A percentile compares a stretch with the other conserved stretches of the same genome.
Evolutionary conservation across 2,329 filamentous ascomycete species (phyloP).

Genomic region (Exophiala aquamarina): DNA sequence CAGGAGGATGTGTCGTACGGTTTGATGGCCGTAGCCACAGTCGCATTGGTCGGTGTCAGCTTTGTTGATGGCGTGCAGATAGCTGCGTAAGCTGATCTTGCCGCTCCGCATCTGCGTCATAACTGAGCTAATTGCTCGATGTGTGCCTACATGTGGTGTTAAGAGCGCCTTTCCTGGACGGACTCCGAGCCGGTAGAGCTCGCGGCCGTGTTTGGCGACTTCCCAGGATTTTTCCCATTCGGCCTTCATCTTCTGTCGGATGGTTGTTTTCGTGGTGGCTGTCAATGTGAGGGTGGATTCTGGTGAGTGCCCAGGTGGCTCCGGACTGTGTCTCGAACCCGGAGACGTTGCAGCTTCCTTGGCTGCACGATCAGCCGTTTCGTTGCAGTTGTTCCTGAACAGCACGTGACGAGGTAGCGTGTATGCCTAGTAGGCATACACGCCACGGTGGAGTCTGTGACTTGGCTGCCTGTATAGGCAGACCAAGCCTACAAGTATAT

Average conservation of each 20-base stretch:
- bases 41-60: slow-evolving; percentile 32
- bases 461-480: slow-evolving; percentile 24
- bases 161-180: slow-evolving; percentile 17
- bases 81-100: slow-evolving; percentile 29
- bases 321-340: too few relatives aligned
- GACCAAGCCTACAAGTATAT: slow-evolving; percentile 6
- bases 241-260: slow-evolving; percentile 25
- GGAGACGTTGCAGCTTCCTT: not conserved
- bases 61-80: slow-evolving; percentile 33
- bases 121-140: slow-evolving; percentile 26
- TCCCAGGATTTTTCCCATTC: slow-evolving; percentile 27
- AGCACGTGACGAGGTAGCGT: too few relatives aligned
- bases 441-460: too few relatives aligned
- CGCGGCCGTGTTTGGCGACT: slow-evolving; percentile 24
- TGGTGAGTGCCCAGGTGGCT: not conserved
- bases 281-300: slow-evolving; percentile 2
- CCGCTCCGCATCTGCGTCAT: slow-evolving; percentile 28
- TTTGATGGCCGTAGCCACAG: slow-evolving; percentile 31
- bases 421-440: too few relatives aligned
- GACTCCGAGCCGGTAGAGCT: slow-evolving; percentile 25
- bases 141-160: slow-evolving; percentile 5
- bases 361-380: slow-evolving; percentile 1
- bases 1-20: slow-evolving; percentile 33
- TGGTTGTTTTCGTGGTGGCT: slow-evolving; percentile 13
- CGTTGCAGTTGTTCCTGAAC: too few relatives aligned